Evolutionary conservation across 1,139 yeast species (phyloP), one percentile per base, ranked within the genome.

Genomic region (Kluyveromyces sp.): DNA sequence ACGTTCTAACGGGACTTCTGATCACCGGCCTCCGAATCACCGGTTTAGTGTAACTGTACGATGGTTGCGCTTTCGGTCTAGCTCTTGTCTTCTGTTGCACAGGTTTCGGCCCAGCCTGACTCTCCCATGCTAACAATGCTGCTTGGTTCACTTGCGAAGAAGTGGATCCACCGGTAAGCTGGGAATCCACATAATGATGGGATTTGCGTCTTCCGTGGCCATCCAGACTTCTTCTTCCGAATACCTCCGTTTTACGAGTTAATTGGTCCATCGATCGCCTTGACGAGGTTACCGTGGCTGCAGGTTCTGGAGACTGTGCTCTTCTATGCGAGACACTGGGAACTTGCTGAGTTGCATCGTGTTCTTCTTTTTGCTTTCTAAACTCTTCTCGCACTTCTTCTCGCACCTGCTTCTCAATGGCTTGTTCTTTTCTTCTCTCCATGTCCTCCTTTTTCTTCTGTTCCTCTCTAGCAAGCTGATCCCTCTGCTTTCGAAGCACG

Each of bases 41-140:
- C 3, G 58, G 59, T 36, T 54, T 54, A 2, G 45, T 46, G 32
- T 53, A 52, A 34, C 49, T 57, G 35, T 54, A 51, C 29, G 26
- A 22, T 9, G 6, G 26, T 22, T 22, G 26, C 26, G 26, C 9
- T 9, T 46, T 51, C 16, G 48, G 45, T 33, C 46, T 48, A 8
- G 48, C 42, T 40, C 39, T 32, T 13, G 32, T 22, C 12, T 12
- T 20, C 12, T 16, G 16, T 32, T 22, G 39, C 22, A 7, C 29
- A 2, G 13, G n/a, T 31, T 31, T 11, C 22, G 13, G 35, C 8
- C 31, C 18, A 25, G 20, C 4, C 16, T 38, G 36, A 3, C 20
- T 20, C 12, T 36, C 36, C 62, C 62, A 58, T 2, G 62, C 63
- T 9, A 57, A 36, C 11, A 53, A 28, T 1, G 64, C 64, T 15